Base-by-base conservation (phyloP, 148 eudicot species). In the Beta vulgaris region DNA sequence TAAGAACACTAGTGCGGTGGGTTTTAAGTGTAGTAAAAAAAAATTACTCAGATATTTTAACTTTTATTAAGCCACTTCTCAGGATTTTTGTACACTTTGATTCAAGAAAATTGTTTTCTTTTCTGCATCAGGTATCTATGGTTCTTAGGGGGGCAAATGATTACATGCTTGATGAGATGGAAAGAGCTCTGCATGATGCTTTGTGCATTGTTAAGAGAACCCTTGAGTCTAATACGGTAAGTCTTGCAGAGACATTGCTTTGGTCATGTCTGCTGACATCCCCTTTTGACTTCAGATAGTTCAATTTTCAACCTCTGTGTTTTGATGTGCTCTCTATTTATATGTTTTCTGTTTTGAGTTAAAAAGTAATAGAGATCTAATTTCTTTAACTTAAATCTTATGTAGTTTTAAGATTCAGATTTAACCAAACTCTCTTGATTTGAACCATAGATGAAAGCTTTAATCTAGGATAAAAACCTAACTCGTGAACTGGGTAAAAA, bases 111-210 rank as follows among this genome's bases (percentile, higher is more conserved):
- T 28, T 25, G 13, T 67, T 71, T 60, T 51, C 37, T 65, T 18
- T 72, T 74, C 32, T 72, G 57, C 43, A 70, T 57, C 90, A 95
- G 99, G 97, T 89, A 54, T 90, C 99, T 48, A 34, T 95, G 68
- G 82, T 95, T 51, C 90, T 95, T 4, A 84, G 98, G 86, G 99
- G 99, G 59, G 99, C 99, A 65, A 95, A 95, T 76, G 99, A 95
- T 73, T 92, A 57, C 80, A 95, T 95, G 99, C 97, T 95, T 81
- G 99, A 95, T 84, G 99, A 95, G 87, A 95, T 92, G 99, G 99
- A 95, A 43, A 92, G 99, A 85, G 91, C 99, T 37, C 44, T 95
- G 82, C 99, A 95, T 84, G 99, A 95, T 85, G 96, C 97, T 77
- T 75, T 95, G 82, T 85, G 90, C 82, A 95, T 95, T 79, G 99